These are phyloP conservation scores for Venturia asperata DNA, from an alignment of 2,329 filamentous ascomycete genomes.

Conservation along the genomic window DNA sequence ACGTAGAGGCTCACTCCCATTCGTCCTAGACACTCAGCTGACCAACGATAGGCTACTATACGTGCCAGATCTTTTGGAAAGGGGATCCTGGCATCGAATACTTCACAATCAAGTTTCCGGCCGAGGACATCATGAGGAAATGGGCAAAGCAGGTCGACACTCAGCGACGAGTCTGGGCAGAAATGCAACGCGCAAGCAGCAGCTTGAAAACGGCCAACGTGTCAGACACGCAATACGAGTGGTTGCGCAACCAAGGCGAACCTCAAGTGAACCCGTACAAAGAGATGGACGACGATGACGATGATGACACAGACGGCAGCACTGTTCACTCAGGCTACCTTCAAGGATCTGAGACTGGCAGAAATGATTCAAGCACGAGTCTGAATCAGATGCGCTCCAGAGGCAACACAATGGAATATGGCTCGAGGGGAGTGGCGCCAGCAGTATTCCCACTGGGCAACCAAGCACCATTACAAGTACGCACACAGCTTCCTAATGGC, in stretches of 20 bases:
- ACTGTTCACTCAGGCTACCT: conserved; percentile 10
- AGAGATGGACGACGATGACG: conserved; percentile 50
- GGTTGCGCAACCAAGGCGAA: conserved; percentile 65
- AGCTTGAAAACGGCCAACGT: conserved; percentile 8
- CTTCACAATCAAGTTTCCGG: conserved; percentile 87
- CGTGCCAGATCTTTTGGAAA: conserved; percentile 97
- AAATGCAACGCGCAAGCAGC: conserved; percentile 37
- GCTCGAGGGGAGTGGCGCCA: conserved; percentile 49
- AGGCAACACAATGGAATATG: conserved; percentile 67
- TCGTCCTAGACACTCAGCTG: conserved; percentile 26
- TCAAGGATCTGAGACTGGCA: conserved; percentile 29
- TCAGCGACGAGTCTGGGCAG: conserved; percentile 54
- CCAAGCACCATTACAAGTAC: conserved; percentile 56
- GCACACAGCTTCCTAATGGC: conserved; percentile 41
- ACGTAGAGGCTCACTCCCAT: conserved; percentile 30
- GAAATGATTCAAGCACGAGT: conserved; percentile 68
- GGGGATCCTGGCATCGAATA: conserved; percentile 93
- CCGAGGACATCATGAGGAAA: conserved; percentile 88
- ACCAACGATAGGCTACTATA: conserved; percentile 65
- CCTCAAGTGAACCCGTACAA: conserved; percentile 77
- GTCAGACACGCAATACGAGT: conserved; percentile 37
- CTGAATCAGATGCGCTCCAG: conserved; percentile 54
- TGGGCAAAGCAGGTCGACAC: conserved; percentile 76
- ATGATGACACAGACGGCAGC: conserved; percentile 38
- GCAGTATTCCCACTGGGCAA: conserved; percentile 64